phyloP scores from a whole-genome alignment of 1,139 yeast species.

The Lodderomyces pseudojiufengensis region DNA sequence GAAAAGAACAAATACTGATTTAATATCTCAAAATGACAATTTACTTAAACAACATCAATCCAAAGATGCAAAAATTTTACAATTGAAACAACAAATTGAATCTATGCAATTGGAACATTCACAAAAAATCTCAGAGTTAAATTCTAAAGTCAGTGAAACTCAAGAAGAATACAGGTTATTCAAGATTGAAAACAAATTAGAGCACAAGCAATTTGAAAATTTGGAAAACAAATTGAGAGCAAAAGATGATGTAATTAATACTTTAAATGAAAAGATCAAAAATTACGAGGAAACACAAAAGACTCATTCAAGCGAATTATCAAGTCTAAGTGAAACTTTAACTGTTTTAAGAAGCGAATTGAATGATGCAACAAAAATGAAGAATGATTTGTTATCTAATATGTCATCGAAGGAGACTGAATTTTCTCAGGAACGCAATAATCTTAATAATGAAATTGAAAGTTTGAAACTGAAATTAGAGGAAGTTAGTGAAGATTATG shows the following conservation, averaged over 20 bases:
- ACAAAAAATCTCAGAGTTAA: conserved; percentile 7
- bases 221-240: conserved; percentile 21
- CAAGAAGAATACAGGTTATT: conserved; percentile 11
- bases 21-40: conserved; percentile 11
- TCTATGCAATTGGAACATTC: conserved; percentile 8
- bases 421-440: conserved; percentile 49
- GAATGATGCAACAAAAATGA: conserved; percentile 39
- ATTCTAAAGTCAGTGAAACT: conserved; percentile 2
- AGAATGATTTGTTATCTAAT: conserved; percentile 62
- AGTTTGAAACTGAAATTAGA: conserved; percentile 31
- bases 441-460: conserved; percentile 48
- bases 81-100: conserved; percentile 8
- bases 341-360: conserved; percentile 24
- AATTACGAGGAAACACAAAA: neutral
- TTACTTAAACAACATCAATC: conserved; percentile 13
- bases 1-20: conserved; percentile 27
- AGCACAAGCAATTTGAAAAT: conserved; percentile 24
- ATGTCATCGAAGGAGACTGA: conserved; percentile 63
- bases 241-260: conserved; percentile 21
- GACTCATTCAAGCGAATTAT: conserved; percentile 15
- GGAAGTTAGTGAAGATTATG: conserved; percentile 48
- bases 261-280: neutral
- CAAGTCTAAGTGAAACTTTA: conserved; percentile 20
- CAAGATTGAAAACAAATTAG: conserved; percentile 20
- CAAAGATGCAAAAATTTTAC: conserved; percentile 9